Conservation (phyloP, 768 basidiomycete species). For the Termitomyces sp. region DNA sequence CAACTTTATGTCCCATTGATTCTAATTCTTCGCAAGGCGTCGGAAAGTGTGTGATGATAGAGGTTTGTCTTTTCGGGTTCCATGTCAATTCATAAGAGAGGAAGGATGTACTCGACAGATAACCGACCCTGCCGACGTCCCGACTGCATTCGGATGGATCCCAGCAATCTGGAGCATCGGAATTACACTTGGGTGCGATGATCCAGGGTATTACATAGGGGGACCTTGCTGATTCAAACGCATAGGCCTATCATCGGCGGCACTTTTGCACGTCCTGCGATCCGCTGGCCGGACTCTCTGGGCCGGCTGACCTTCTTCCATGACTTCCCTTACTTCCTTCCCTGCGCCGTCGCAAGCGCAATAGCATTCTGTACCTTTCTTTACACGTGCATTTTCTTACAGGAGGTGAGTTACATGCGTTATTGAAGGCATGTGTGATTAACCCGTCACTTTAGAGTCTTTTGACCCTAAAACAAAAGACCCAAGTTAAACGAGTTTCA, state of each 20-base stretch:
- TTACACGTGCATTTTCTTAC: slow-evolving; percentile 15
- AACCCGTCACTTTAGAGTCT: slow-evolving; percentile 12
- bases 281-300: slow-evolving; percentile 20
- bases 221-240: neutral
- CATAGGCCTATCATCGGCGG: slow-evolving; percentile 24
- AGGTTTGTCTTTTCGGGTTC: neutral
- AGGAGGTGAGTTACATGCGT: slow-evolving; percentile 18
- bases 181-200: slow-evolving; percentile 17
- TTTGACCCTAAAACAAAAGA: neutral
- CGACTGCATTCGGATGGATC: slow-evolving; percentile 8
- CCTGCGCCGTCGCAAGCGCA: slow-evolving; percentile 14
- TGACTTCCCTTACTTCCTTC: slow-evolving; percentile 26
- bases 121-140: slow-evolving; percentile 5
- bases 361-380: slow-evolving; percentile 13
- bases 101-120: neutral
- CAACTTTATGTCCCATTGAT: neutral
- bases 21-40: neutral
- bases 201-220: neutral
- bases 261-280: slow-evolving; percentile 20
- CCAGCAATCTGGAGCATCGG: slow-evolving; percentile 11
- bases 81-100: neutral
- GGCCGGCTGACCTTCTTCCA: slow-evolving; percentile 19
- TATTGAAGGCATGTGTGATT: neutral
- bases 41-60: slow-evolving; percentile 3
- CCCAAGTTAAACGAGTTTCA: neutral